A percentile compares a stretch with the other conserved stretches of the same genome.
Conservation (phyloP, 2,329 filamentous ascomycete species). For the Monilinia aucupariae region DNA sequence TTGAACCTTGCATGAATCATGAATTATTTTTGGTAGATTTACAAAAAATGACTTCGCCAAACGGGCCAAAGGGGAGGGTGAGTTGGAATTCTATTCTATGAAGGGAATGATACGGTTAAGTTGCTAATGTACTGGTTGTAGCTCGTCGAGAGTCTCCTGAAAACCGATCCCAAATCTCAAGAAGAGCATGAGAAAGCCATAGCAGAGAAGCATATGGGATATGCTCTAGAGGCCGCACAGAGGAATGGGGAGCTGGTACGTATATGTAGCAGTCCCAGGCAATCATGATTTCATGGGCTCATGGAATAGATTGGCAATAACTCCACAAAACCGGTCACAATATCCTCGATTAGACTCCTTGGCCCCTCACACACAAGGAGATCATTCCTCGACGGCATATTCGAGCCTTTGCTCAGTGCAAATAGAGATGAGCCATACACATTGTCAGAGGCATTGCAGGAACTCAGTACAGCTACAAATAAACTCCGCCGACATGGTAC, state of each 20-base stretch:
- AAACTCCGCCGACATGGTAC: constrained; percentile 78
- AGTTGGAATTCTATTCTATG: not conserved
- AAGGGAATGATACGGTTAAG: constrained; percentile 37
- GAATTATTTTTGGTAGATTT: not conserved
- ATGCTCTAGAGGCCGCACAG: constrained; percentile 36
- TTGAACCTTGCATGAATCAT: not conserved
- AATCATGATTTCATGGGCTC: not conserved
- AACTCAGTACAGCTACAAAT: constrained; percentile 63
- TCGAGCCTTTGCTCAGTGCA: constrained; percentile 69
- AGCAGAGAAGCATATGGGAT: constrained; percentile 39
- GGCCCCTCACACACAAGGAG: constrained; percentile 78
- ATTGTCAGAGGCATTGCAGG: constrained; percentile 69
- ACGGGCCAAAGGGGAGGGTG: constrained; percentile 11
- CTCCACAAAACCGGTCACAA: constrained; percentile 77
- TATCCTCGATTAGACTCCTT: constrained; percentile 78
- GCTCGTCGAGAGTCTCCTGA: constrained; percentile 28
- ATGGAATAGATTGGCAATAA: constrained; percentile 65
- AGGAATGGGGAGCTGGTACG: constrained; percentile 61
- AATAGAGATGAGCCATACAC: constrained; percentile 66
- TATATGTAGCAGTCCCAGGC: not conserved
- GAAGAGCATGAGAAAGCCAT: constrained; percentile 54
- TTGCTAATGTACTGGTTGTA: constrained; percentile 20
- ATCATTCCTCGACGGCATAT: constrained; percentile 74
- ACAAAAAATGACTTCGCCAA: constrained; percentile 12
- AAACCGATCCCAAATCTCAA: constrained; percentile 50